phyloP scores from a whole-genome alignment of 305 asterid species.

The Fraxinus velutina region DNA sequence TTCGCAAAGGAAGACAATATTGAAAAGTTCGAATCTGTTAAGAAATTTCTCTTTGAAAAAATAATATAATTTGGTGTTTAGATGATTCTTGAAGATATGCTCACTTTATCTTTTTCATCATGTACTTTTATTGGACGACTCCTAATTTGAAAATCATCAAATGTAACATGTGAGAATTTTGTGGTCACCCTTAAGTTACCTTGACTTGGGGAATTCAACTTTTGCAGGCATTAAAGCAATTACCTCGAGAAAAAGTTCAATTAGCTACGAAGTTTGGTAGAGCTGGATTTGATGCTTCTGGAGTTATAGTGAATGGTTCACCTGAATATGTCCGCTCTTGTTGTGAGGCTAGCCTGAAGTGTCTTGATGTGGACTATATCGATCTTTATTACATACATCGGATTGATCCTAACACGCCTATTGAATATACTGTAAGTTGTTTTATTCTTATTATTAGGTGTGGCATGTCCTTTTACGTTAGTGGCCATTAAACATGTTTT shows the following conservation, averaged over 20 bases:
- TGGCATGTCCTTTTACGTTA: background rate
- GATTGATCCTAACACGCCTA: constrained; percentile 45
- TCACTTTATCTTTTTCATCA: background rate
- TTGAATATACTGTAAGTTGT: constrained; percentile 46
- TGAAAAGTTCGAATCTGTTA: background rate
- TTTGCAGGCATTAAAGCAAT: constrained; percentile 49
- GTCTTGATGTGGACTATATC: constrained; percentile 51
- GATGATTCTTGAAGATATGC: background rate
- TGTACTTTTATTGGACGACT: background rate
- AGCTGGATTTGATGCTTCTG: constrained; percentile 22
- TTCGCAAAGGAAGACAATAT: background rate
- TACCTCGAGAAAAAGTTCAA: constrained; percentile 50
- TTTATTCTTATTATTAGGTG: background rate
- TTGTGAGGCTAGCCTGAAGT: constrained; percentile 48
- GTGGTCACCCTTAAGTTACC: background rate
- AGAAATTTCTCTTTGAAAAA: background rate
- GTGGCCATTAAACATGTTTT: background rate
- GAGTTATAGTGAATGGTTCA: constrained; percentile 37
- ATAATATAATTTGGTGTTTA: background rate
- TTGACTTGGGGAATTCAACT: background rate
- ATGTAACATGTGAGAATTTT: background rate
- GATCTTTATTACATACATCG: constrained; percentile 54
- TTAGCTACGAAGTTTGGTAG: constrained; percentile 54
- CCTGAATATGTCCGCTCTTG: constrained; percentile 52
- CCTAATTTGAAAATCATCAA: background rate